These are phyloP conservation scores for Blumeriella jaapii DNA, from an alignment of 2,329 filamentous ascomycete species.

Conservation along the genomic window DNA sequence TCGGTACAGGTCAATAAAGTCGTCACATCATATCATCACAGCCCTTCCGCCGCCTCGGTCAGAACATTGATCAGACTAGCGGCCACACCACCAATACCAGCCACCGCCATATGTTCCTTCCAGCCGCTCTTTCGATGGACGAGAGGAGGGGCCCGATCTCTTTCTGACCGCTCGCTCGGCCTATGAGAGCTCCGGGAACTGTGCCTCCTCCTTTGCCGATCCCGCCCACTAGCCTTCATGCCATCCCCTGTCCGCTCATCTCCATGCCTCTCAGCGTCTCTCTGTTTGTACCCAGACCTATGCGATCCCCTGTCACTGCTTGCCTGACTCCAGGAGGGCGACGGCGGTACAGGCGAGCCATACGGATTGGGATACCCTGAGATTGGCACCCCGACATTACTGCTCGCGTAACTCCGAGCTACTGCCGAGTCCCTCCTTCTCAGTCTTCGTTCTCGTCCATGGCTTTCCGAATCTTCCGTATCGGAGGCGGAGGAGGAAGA, in stretches of 20 bases:
- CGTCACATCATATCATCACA: too few species aligned
- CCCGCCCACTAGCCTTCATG: neutral
- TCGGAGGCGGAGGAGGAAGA: conserved; percentile 8
- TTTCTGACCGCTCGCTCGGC: conserved; percentile 2
- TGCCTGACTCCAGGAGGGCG: conserved; percentile 7
- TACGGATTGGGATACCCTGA: conserved; percentile 21
- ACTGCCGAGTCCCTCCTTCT: conserved; percentile 2
- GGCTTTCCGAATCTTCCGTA: conserved; percentile 5
- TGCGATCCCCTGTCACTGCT: neutral
- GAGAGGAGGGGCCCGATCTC: conserved; percentile 1
- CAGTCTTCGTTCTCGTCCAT: neutral
- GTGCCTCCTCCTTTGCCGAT: conserved; percentile 1
- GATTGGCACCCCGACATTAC: conserved; percentile 7
- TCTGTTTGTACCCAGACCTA: conserved; percentile 2
- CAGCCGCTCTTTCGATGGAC: conserved; percentile 28
- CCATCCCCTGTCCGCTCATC: neutral
- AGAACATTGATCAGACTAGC: conserved; percentile 46
- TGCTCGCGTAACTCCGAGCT: conserved; percentile 4
- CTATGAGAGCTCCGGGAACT: conserved; percentile 3
- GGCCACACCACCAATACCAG: conserved; percentile 49
- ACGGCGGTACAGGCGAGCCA: conserved; percentile 13
- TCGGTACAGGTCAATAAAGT: too few species aligned
- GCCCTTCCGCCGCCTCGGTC: conserved; percentile 39
- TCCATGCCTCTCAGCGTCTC: neutral
- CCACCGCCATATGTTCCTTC: conserved; percentile 44